Conservation (phyloP, 257 asterid genomes). For the Marsdenia floribunda region DNA sequence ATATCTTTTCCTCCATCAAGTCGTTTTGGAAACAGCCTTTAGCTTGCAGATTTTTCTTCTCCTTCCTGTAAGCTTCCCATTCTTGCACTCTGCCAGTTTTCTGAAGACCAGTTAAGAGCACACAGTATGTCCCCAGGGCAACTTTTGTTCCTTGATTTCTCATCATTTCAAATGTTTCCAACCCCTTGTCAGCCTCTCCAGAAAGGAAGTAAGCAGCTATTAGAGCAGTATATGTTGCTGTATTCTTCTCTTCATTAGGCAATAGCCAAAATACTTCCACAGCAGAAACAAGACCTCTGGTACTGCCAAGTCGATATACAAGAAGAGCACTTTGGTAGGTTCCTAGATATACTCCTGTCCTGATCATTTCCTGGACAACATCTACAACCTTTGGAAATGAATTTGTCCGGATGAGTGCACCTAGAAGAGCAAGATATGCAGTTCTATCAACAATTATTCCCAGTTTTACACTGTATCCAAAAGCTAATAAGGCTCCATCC, state of each 20-base stretch:
- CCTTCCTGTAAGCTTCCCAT: constrained; percentile 49
- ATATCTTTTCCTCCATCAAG: constrained; percentile 49
- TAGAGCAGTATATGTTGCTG: constrained; percentile 68
- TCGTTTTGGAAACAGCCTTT: constrained; percentile 24
- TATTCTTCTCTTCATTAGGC: constrained; percentile 56
- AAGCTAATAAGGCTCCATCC: constrained; percentile 58
- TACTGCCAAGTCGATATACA: constrained; percentile 62
- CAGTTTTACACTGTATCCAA: constrained; percentile 41
- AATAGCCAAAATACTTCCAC: constrained; percentile 50
- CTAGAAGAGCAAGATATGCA: constrained; percentile 59
- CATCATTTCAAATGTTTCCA: constrained; percentile 57
- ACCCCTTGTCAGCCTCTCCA: constrained; percentile 47
- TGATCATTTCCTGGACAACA: constrained; percentile 50
- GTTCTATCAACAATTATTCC: constrained; percentile 45
- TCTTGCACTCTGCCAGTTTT: constrained; percentile 38
- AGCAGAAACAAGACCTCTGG: constrained; percentile 44
- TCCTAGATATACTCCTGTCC: constrained; percentile 57
- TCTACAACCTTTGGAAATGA: constrained; percentile 46
- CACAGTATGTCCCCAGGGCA: constrained; percentile 57
- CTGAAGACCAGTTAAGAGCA: constrained; percentile 62
- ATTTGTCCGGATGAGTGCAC: constrained; percentile 53
- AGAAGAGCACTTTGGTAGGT: constrained; percentile 57
- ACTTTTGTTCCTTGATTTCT: constrained; percentile 36
- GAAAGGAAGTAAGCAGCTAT: constrained; percentile 55
- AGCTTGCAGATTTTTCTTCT: constrained; percentile 42